Base-by-base conservation (phyloP, 2,329 filamentous ascomycete genomes). In the Neopestalotiopsis clavispora region DNA sequence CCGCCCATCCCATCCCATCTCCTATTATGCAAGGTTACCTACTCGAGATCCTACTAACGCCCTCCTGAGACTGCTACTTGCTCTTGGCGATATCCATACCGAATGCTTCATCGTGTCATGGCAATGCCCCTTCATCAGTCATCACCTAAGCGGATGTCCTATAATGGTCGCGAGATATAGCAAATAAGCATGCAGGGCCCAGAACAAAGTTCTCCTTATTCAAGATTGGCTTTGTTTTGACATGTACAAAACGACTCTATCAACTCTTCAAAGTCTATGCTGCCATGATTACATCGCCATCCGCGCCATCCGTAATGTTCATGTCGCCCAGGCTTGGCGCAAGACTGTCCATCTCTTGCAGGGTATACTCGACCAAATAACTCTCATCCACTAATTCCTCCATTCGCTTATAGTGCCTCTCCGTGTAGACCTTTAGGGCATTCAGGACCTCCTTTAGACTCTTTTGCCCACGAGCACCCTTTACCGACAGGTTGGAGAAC, bases 331-430 rank as follows among this genome's bases (percentile, higher is more conserved):
- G 70, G 59, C 81, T 75, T 7, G 87, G 86, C 56, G 84, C 85
- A 70, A 91, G 86, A 78, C 86, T 92, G 77, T 97, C 94, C 95
- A 98, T 98, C 83, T 97, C 93, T 76, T 91, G 88, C 71, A 98
- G 84, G 71, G 95, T 97, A 86, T 97, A 98, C 80, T 97, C 94
- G 56, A 98, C 89, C 75, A 99, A 82, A 81, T 95, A 98, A 77
- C 95, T 97, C 84, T 98, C 96, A 78, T 98, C 95, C 56, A 95
- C 90, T 74, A 98, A 83, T 76, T 97, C 95, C 78, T 97, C 95
- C 74, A 96, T 87, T 67, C 95, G 88, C 80, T 91, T 92, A 80
- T 97, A 98, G 80, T 99, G 96, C 72, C 95, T 88, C 80, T 98
- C 94, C 0, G 95, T 97, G 78, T 99, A 98, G 17, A 92, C 93